Percentiles rank a stretch among this genome's conserved stretches.
These are phyloP conservation scores for Pestalotiopsis sp. DNA, from an alignment of 2,329 filamentous ascomycete species.

Conservation along the genomic window DNA sequence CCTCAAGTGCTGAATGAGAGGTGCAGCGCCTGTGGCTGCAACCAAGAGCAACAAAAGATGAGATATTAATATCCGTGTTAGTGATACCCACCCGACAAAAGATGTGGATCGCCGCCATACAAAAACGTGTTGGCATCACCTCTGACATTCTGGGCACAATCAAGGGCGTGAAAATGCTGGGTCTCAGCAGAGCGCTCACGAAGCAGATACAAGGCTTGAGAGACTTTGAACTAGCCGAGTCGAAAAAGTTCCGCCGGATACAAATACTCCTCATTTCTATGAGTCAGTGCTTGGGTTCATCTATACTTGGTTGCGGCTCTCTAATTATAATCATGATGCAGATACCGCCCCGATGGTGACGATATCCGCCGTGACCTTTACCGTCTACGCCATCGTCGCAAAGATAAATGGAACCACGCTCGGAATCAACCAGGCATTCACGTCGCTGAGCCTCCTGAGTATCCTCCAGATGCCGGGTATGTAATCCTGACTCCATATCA, in stretches of 20 bases:
- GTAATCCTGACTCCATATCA: not conserved
- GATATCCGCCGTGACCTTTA: constrained; percentile 8
- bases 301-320: not conserved
- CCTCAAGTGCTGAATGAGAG: not conserved
- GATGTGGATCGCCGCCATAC: constrained; percentile 8
- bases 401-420: constrained; percentile 4
- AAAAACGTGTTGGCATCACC: constrained; percentile 10
- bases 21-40: no score
- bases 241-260: constrained; percentile 5
- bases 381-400: constrained; percentile 9
- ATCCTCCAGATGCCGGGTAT: constrained; percentile 3
- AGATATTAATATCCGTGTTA: not conserved
- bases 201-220: constrained; percentile 9
- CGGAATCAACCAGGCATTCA: constrained; percentile 6
- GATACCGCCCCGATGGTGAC: constrained; percentile 2
- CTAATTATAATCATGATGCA: not conserved
- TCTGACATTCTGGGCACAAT: constrained; percentile 5
- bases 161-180: constrained; percentile 8
- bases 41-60: not conserved
- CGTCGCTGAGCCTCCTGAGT: constrained; percentile 1
- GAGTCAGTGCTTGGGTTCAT: not conserved
- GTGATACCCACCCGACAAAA: constrained; percentile 2
- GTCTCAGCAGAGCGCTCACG: not conserved
- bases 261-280: not conserved
- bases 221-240: constrained; percentile 9